Base-by-base conservation (phyloP, 768 basidiomycete genomes). In the Fibroporia radiculosa region DNA sequence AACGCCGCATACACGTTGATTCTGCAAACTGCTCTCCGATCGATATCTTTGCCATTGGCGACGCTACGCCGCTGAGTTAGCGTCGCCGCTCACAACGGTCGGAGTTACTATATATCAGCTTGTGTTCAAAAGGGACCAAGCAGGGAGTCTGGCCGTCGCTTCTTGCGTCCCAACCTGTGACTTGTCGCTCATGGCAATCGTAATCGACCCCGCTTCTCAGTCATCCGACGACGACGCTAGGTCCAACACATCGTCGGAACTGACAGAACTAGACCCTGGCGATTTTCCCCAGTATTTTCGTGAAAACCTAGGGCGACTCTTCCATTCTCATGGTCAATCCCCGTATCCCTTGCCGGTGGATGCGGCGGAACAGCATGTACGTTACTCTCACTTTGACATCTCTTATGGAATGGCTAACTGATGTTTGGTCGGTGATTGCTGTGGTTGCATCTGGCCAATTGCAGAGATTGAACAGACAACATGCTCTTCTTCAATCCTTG, bases 261-360 rank as follows among this genome's bases (percentile, higher is more conserved):
- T 75, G 40, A 68, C 67, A 1, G 76, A 82, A 52, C 47, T 85
- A 7, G 57, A 50, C 24, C 59, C 62, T 31, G 66, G 74, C 18
- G 82, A 85, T 2, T 79, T 83, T 52, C 76, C 80, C 0, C 41
- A 33, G 11, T 79, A 78, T 63, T 88, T 87, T 52, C 53, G 53
- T 25, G 79, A 85, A 50, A 65, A 68, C 6, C 66, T 70, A 52
- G 77, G 71, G 25, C 72, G 82, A 28, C 76, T 85, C 60, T 88
- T 80, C 64, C 79, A 80, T 67, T 80, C 81, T 55, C 74, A 77
- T 66, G 64, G 66, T 62, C 63, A 55, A 50, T 72, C 75, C 35
- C 80, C 79, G 39, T 90, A 89, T 58, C 79, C 80, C 11, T 65
- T 90, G 38, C 87, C 87, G 34, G 79, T 80, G 4, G 86, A 90